phyloP scores from a whole-genome alignment of 2,329 filamentous ascomycete genomes.

The Aspergillus neotritici region DNA sequence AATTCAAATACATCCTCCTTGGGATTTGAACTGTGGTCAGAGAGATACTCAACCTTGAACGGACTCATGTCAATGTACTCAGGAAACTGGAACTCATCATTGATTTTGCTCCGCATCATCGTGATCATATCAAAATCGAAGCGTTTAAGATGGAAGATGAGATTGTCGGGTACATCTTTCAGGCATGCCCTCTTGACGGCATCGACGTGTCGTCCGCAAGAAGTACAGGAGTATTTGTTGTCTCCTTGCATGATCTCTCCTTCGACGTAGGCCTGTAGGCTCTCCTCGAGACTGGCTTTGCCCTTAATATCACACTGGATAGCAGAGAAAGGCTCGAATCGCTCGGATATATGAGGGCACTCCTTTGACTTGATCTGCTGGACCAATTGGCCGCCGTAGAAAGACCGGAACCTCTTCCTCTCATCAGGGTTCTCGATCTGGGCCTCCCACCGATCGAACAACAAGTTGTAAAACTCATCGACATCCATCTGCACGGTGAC shows the following conservation, averaged over 20 bases:
- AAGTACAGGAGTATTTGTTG: conserved; percentile 96
- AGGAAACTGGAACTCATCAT: conserved; percentile 90
- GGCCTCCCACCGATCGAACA: conserved; percentile 86
- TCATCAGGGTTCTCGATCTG: conserved; percentile 64
- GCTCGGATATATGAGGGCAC: conserved; percentile 87
- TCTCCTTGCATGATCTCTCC: conserved; percentile 96
- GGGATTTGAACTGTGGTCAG: conserved; percentile 51
- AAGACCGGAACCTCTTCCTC: conserved; percentile 68
- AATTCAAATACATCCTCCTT: conserved; percentile 79
- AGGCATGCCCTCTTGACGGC: conserved; percentile 89
- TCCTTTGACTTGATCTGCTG: conserved; percentile 95
- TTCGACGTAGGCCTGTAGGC: conserved; percentile 88
- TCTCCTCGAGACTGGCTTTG: conserved; percentile 76
- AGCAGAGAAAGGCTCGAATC: conserved; percentile 83
- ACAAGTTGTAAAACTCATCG: conserved; percentile 91
- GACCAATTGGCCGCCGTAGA: conserved; percentile 87
- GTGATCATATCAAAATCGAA: conserved; percentile 54
- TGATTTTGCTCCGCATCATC: conserved; percentile 83
- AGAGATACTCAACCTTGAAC: conserved; percentile 82
- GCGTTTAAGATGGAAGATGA: conserved; percentile 86
- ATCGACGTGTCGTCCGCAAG: conserved; percentile 81
- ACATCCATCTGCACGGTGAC: conserved; percentile 94
- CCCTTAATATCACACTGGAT: conserved; percentile 97
- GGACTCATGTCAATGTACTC: conserved; percentile 75
- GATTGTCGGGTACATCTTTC: conserved; percentile 85